phyloP scores from a whole-genome alignment of 2,329 filamentous ascomycete species.

The Cladosporium velox region DNA sequence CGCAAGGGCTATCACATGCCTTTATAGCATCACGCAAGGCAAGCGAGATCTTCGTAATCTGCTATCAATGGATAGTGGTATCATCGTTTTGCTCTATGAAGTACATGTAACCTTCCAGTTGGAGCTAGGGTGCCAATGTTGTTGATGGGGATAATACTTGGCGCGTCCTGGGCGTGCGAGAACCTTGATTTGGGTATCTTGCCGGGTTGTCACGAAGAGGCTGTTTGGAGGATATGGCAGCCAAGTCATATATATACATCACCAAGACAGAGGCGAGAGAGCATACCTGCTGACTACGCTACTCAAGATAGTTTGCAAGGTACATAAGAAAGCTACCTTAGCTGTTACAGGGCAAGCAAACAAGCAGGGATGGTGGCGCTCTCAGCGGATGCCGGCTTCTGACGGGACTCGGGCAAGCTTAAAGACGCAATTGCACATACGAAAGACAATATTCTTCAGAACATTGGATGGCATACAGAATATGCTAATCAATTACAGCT shows the following conservation, averaged over 20 bases:
- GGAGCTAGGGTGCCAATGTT: constrained; percentile 19
- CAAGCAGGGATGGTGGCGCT: neutral
- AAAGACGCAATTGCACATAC: neutral
- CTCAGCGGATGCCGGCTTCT: neutral
- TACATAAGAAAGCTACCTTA: neutral
- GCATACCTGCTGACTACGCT: neutral
- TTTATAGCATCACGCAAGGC: constrained; percentile 14
- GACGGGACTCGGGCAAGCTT: neutral
- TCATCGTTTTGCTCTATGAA: neutral
- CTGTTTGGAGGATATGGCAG: neutral
- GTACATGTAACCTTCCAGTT: constrained; percentile 20
- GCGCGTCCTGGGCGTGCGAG: constrained; percentile 4
- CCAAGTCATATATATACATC: neutral
- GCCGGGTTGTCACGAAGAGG: neutral
- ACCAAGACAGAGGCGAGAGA: neutral
- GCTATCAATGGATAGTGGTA: constrained; percentile 17
- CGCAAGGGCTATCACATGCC: neutral
- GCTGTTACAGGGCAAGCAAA: neutral
- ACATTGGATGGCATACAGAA: neutral
- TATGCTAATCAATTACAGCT: neutral
- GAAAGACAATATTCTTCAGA: neutral
- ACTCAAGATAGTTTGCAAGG: neutral
- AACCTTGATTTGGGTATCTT: constrained; percentile 6
- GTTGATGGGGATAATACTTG: constrained; percentile 15
- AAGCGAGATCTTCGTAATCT: neutral